Evolutionary conservation across 2,329 filamentous ascomycete species (phyloP), one percentile per base, ranked within the genome.

Genomic region (Talaromyces sp.): DNA sequence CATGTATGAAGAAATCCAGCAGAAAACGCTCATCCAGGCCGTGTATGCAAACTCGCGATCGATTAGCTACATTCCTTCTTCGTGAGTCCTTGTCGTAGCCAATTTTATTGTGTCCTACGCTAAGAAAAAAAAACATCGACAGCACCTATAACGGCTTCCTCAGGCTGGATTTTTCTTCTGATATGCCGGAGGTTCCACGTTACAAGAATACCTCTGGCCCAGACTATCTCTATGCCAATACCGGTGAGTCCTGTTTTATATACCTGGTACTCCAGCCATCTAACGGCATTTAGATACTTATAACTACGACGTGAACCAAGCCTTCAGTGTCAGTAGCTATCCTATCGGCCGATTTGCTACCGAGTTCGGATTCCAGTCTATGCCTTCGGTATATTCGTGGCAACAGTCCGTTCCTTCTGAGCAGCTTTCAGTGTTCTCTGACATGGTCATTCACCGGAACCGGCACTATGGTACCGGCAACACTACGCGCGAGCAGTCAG

Each of bases 321-420:
- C 36, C 8, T 57, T 57, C 23, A 36, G 28, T 31, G 36, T 31
- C 12, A 44, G 27, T 16, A 47, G 27, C 36, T 57, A 57, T 44
- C 55, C 55, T 7, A n/a, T 57, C 12, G 36, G 55, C 7, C 86
- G 91, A 0, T 96, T 96, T 76, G 91, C 94, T 58, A 91, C 89
- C 54, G 92, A 96, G 71, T 96, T 96, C 67, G 92, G 91, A 61
- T 94, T 96, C 90, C 86, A 94, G 74, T 90, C 89, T 0, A 57
- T 57, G 55, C 27, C 55, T 28, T 57, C 55, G 10, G 40, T 57
- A 42, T 57, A 57, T 31, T 57, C 55, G 6, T 44, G 55, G 55
- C 34, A 47, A 12, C 55, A 57, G 16, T 31, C 33, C 5, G 55
- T 57, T 1, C 55, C 55, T 31, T 5, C n/a, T n/a, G 55, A 57